Evolutionary conservation across 495 filamentous ascomycete species (phyloP), one percentile per base, ranked within the genome.

Genomic region (Rusavskia elegans): DNA sequence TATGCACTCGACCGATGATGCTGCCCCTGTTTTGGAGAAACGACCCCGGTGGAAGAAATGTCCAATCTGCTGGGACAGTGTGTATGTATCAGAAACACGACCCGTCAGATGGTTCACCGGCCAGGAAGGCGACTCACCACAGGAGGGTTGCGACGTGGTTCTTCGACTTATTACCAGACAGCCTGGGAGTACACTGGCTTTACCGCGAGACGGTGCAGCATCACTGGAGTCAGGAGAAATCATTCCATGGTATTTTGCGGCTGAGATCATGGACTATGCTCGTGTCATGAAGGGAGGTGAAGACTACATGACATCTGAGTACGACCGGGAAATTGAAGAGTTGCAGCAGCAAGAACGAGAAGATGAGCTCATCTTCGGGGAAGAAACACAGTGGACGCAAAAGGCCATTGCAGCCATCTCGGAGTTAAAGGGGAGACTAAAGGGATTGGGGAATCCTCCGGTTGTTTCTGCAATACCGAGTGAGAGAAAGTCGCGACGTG

Each of bases 221-320:
- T 72, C 75, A 5, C 70, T 85, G 16, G 71, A 71, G 17, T 68
- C 77, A 14, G 73, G 71, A 14, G 83, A 92, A 37, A 84, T 87
- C 61, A 74, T 96, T 35, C 92, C 92, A 0, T 97, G 92, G 92
- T 84, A 93, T 59, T 85, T 90, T 68, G 87, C 85, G 32, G 89
- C 87, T 2, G 92, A 94, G 57, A 87, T 95, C 19, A 77, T 88
- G 61, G 92, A 98, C 63, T 97, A 95, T 69, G 88, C 89, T 45
- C 77, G 92, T 46, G 81, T 98, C 44, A 96, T 98, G 85, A 94
- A 87, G 66, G 92, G 90, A 13, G 88, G 84, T 4, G 83, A 87
- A 63, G 79, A 84, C 16, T 97, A 97, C 59, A 89, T 98, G 84
- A 59, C 66, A 17, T 70, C 77, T 48, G 83, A 96, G 64, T 90